Evolutionary conservation across 2,329 filamentous ascomycete genomes (phyloP), one percentile per base, ranked within the genome.

Genomic region (Neofusicoccum laricinum): DNA sequence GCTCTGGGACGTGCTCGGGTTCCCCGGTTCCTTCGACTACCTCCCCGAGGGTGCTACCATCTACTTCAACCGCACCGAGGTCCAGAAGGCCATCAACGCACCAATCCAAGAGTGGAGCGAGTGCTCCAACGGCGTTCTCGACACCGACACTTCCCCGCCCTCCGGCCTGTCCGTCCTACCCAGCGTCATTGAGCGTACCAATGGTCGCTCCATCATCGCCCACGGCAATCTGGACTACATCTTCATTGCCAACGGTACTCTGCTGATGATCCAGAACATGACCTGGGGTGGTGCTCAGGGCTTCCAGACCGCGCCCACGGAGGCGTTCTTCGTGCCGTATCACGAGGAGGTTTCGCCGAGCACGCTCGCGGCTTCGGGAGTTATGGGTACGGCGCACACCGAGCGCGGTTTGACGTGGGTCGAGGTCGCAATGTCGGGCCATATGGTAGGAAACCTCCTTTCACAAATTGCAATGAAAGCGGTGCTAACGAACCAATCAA

Each of bases 261-360:
- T 94, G 1, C 79, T 92, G 6, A 84, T 84, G 1, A 88, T 93
- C 65, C 90, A 94, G 72, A 93, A 93, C 78, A 91, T 93, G 87
- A 93, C 90, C 0, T 94, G 88, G 87, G 86, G 86, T 64, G 90
- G 90, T 4, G 74, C 81, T 48, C 85, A 90, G 59, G 91, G 91
- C 0, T 93, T 94, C 80, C 84, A 88, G 67, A 72, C 75, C 1
- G 75, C 78, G 0, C 91, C 90, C 0, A 73, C 73, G 1, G 82
- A 86, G 59, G 86, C 87, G 2, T 88, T 91, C 71, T 91, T 85
- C 72, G 88, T 93, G 0, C 90, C 90, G 0, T 88, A 86, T 71
- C 86, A 88, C 68, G 71, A 69, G 1, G 57, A 65, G 12, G 57
- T 12, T 3, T 14, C 17, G 2, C 69, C 77, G 1, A 76, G 76